Percentiles rank a stretch among this genome's conserved stretches.
Conservation (phyloP, 2,329 filamentous ascomycete species). For the Drechslerella dactyloides region DNA sequence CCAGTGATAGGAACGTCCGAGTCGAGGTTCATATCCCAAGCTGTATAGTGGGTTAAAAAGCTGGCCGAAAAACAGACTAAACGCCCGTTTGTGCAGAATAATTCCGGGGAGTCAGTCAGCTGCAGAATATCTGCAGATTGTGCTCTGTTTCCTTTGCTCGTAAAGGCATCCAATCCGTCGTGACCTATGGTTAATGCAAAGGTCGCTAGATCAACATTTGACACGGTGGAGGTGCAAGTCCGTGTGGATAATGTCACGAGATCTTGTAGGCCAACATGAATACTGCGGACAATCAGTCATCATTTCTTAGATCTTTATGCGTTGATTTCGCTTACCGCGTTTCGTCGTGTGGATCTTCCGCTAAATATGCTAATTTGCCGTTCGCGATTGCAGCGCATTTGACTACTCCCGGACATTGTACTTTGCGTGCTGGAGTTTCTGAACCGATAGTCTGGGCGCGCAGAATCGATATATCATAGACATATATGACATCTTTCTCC, state of each 20-base stretch:
- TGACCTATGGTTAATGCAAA: not conserved
- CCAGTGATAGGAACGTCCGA: not conserved
- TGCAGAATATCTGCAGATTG: not conserved
- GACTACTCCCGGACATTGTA: conserved; percentile 12
- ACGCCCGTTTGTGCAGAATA: conserved; percentile 20
- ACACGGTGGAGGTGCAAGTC: not conserved
- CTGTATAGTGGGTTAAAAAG: conserved; percentile 13
- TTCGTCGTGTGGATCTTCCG: conserved; percentile 3
- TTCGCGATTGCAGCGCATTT: conserved; percentile 10
- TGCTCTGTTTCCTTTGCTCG: conserved; percentile 6
- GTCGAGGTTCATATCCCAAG: conserved; percentile 15
- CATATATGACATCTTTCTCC: conserved; percentile 19
- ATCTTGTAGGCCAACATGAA: conserved; percentile 5
- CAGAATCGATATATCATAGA: conserved; percentile 21
- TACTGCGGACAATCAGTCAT: not conserved
- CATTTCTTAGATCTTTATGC: not conserved
- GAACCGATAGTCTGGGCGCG: not conserved
- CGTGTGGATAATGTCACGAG: conserved; percentile 3
- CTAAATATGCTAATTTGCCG: not conserved
- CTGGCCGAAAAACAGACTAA: conserved; percentile 12
- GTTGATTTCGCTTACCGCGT: conserved; percentile 4
- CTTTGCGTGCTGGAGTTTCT: conserved; percentile 4
- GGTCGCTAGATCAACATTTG: not conserved
- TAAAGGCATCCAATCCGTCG: conserved; percentile 12
- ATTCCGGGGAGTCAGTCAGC: conserved; percentile 6